These are phyloP conservation scores for Wickerhamomyces chaumierensis DNA, from an alignment of 805 yeast genomes.

Conservation along the genomic window DNA sequence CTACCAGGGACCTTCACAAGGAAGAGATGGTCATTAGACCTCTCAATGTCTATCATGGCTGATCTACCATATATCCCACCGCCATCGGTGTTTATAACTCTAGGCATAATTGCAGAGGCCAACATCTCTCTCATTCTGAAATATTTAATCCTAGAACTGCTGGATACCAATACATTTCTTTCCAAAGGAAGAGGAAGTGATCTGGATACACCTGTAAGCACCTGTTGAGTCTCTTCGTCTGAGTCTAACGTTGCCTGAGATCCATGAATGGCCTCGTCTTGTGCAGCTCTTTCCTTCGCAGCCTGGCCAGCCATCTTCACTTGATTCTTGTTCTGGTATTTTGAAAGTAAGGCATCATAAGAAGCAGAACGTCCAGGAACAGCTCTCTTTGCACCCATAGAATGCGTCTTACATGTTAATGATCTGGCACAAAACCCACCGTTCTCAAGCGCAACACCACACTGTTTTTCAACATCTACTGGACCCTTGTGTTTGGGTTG, in stretches of 20 bases:
- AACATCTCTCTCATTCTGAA: conserved; percentile 90
- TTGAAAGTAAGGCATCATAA: conserved; percentile 77
- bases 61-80: conserved; percentile 79
- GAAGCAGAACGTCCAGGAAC: conserved; percentile 91
- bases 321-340: conserved; percentile 87
- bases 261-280: conserved; percentile 48
- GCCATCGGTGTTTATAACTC: conserved; percentile 42
- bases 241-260: conserved; percentile 37
- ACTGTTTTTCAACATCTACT: conserved; percentile 85
- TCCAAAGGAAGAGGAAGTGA: conserved; percentile 81
- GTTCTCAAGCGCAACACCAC: conserved; percentile 88
- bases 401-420: conserved; percentile 92
- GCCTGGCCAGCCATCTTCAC: conserved; percentile 78
- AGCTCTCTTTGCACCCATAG: conserved; percentile 96
- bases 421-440: conserved; percentile 97
- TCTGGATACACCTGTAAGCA: conserved; percentile 76
- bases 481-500: conserved; percentile 62
- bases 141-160: conserved; percentile 58
- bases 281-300: conserved; percentile 67
- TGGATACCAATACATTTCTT: conserved; percentile 57
- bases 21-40: conserved; percentile 51
- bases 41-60: conserved; percentile 62
- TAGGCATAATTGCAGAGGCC: conserved; percentile 70
- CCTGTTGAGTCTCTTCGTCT: conserved; percentile 88
- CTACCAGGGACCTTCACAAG: conserved; percentile 41